Evolutionary conservation across 2,329 filamentous ascomycete genomes (phyloP).

Genomic region (Fusarium sp.): DNA sequence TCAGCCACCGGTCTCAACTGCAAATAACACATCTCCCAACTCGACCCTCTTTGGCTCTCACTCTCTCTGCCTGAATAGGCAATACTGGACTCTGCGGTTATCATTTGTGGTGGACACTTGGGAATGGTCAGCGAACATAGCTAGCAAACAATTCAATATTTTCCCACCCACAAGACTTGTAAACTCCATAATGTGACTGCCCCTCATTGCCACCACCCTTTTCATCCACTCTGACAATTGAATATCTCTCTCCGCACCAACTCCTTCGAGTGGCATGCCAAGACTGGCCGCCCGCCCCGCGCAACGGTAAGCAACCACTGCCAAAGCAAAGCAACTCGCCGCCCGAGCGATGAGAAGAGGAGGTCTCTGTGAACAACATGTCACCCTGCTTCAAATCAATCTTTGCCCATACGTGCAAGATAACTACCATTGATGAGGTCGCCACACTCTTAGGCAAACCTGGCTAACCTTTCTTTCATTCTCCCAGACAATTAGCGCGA

Average conservation of each 20-base stretch:
- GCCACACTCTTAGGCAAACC: rapidly evolving
- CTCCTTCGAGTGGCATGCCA: too few species aligned
- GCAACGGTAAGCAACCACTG: background rate
- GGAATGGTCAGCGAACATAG: background rate
- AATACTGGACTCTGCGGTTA: background rate
- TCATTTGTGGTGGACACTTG: rapidly evolving
- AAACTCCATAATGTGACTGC: background rate
- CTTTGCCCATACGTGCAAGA: too few species aligned
- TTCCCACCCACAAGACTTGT: background rate
- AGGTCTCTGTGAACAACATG: rapidly evolving
- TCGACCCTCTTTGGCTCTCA: background rate
- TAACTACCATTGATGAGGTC: too few species aligned
- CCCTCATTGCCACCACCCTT: too few species aligned
- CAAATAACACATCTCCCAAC: too few species aligned
- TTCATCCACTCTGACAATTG: too few species aligned
- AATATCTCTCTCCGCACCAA: background rate
- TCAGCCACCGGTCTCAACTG: too few species aligned
- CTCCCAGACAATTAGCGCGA: rapidly evolving
- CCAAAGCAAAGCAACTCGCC: background rate
- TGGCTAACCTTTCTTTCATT: background rate
- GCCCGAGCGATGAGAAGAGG: background rate
- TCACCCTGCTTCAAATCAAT: background rate
- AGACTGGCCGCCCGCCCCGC: rapidly evolving
- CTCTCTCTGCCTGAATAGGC: too few species aligned
- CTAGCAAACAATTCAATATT: background rate